Evolutionary conservation across 2,329 filamentous ascomycete species (phyloP), one percentile per base, ranked within the genome.

Genomic region (Pseudogymnoascus sp.): DNA sequence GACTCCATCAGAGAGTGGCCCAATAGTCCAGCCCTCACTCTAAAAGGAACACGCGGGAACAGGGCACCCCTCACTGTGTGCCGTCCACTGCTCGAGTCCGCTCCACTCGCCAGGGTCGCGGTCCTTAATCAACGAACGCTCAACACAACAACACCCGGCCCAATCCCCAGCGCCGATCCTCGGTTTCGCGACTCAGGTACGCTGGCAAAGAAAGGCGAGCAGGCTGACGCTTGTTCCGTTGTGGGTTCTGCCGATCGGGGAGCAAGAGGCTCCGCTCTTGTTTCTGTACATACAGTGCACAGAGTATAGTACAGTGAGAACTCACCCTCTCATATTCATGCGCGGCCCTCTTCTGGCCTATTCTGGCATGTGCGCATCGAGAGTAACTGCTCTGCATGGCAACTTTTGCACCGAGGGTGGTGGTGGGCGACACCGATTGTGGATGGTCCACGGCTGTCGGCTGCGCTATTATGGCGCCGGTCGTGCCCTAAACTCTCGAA

Each of bases 41-140:
- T 55, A 55, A 19, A 55, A 55, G 49, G 49, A 55, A 55, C 49
- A 33, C 49, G 49, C 49, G 49, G 49, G 49, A 55, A 55, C 49
- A 55, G 29, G 49, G 49, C 49, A 19, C 45, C 45, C 45, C 45
- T 45, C 41, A 33, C 45, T 31, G 45, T 55, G 45, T 55, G 29
- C 45, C 45, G 45, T 55, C n/a, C 45, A 55, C 8, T 55, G 45
- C 1, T 33, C 19, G 45, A 55, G 29, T 19, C 5, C 2, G 45
- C 26, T 55, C 45, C 45, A 55, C 45, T 33, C 26, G n/a, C 45
- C 45, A 12, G 45, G 45, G 45, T 55, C 26, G 29, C 11, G 29
- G 49, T 55, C 49, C 49, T 55, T 55, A 55, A 55, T 55, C 49
- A 55, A 55, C 29, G n/a, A 55, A 55, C 49, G 10, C 33, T 19